phyloP scores from a whole-genome alignment of 208 protist genomes.

The Leishmania braziliensis region DNA sequence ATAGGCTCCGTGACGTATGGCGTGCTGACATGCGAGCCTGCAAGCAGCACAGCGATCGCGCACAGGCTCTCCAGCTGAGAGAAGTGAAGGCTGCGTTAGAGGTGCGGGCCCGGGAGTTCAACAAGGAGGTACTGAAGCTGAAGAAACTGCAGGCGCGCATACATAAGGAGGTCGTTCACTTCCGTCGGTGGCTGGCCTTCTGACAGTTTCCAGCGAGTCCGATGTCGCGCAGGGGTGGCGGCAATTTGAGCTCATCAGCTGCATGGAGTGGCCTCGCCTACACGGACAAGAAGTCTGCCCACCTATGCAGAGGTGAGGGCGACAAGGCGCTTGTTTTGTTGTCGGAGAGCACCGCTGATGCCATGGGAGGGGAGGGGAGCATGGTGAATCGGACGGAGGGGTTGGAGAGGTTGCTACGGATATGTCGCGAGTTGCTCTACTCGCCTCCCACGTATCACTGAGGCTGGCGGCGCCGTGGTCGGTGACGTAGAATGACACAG shows the following conservation, averaged over 20 bases:
- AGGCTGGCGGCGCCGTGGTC: too few species aligned
- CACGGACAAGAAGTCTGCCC: background rate
- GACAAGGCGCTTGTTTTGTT: background rate
- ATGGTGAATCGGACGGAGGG: constrained; percentile 42
- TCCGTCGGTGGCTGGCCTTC: constrained; percentile 1
- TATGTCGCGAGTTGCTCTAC: background rate
- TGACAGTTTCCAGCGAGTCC: background rate
- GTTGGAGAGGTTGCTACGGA: constrained; percentile 39
- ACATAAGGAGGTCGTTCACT: constrained; percentile 38
- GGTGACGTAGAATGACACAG: background rate
- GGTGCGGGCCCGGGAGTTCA: constrained; percentile 53
- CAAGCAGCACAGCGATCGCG: constrained; percentile 32
- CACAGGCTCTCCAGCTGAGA: constrained; percentile 37
- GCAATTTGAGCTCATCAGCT: background rate
- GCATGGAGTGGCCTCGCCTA: background rate
- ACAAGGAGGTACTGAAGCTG: constrained; percentile 49
- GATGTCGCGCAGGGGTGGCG: background rate
- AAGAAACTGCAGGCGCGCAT: constrained; percentile 43
- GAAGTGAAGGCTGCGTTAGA: constrained; percentile 59
- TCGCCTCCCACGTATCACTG: background rate
- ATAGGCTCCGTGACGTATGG: constrained; percentile 62
- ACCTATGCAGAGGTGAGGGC: background rate
- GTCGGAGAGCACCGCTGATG: background rate
- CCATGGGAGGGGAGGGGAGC: constrained; percentile 37
- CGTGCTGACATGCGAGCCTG: constrained; percentile 47